These are phyloP conservation scores for Plasmopara halstedii DNA, from an alignment of 352 stramenopile genomes.

Conservation along the genomic window DNA sequence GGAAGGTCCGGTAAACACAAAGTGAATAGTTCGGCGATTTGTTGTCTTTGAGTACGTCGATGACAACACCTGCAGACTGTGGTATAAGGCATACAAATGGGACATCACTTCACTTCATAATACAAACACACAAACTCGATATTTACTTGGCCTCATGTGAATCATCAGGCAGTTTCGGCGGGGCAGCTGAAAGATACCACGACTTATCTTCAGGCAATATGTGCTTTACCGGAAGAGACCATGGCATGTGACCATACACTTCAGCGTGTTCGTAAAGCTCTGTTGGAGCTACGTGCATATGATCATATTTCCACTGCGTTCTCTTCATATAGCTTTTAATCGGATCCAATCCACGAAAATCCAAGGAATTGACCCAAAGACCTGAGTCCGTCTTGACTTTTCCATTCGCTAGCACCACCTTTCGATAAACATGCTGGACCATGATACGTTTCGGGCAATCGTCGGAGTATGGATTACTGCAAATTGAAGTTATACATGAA, in stretches of 20 bases:
- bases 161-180: constrained; percentile 19
- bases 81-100: not conserved
- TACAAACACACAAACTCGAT: too few species aligned
- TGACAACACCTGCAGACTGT: constrained; percentile 54
- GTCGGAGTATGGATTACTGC: constrained; percentile 70
- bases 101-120: not conserved
- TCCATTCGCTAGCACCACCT: constrained; percentile 37
- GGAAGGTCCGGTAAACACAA: constrained; percentile 56
- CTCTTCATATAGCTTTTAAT: constrained; percentile 34
- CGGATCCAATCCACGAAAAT: constrained; percentile 52
- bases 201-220: constrained; percentile 61
- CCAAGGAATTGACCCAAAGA: constrained; percentile 64
- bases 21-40: constrained; percentile 50
- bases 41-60: constrained; percentile 42
- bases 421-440: constrained; percentile 60
- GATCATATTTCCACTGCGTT: constrained; percentile 45
- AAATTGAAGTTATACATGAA: too few species aligned
- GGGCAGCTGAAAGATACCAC: constrained; percentile 51
- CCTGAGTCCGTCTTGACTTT: constrained; percentile 45
- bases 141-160: constrained; percentile 23
- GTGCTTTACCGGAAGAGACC: constrained; percentile 46
- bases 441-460: constrained; percentile 61
- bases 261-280: constrained; percentile 40
- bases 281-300: constrained; percentile 22
- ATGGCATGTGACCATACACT: constrained; percentile 71